Conservation (phyloP, 2,329 filamentous ascomycete species). For the Blastomyces silverae region DNA sequence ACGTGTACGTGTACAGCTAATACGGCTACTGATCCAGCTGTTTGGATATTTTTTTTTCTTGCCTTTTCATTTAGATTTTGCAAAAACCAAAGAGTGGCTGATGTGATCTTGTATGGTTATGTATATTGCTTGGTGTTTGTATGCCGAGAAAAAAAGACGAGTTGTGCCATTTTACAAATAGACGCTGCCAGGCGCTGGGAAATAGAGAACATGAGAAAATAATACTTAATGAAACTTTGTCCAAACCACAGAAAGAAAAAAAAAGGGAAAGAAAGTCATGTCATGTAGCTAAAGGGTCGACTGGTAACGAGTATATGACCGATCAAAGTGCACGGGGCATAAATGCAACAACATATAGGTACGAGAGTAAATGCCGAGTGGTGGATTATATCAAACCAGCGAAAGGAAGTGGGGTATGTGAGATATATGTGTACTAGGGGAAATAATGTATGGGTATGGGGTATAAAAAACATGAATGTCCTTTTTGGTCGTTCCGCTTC, state of each 20-base stretch:
- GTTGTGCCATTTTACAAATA: background rate
- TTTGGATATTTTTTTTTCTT: background rate
- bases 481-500: background rate
- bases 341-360: background rate
- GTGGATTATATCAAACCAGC: slow-evolving; percentile 5
- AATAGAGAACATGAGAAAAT: background rate
- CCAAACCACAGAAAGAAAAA: background rate
- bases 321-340: background rate
- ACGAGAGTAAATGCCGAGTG: slow-evolving; percentile 1
- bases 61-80: background rate
- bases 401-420: background rate
- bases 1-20: too few species aligned
- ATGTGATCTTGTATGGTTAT: background rate
- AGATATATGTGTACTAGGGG: background rate
- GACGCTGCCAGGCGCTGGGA: background rate
- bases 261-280: background rate
- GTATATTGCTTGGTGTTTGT: background rate
- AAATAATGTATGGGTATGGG: background rate
- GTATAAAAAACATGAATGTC: slow-evolving; percentile 10
- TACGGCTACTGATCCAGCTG: background rate
- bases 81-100: background rate
- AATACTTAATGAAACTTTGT: background rate
- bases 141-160: background rate
- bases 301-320: background rate
- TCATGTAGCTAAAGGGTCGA: background rate